These are phyloP conservation scores for Larix sibirica DNA, from an alignment of 83 land plant genomes.

Conservation along the genomic window DNA sequence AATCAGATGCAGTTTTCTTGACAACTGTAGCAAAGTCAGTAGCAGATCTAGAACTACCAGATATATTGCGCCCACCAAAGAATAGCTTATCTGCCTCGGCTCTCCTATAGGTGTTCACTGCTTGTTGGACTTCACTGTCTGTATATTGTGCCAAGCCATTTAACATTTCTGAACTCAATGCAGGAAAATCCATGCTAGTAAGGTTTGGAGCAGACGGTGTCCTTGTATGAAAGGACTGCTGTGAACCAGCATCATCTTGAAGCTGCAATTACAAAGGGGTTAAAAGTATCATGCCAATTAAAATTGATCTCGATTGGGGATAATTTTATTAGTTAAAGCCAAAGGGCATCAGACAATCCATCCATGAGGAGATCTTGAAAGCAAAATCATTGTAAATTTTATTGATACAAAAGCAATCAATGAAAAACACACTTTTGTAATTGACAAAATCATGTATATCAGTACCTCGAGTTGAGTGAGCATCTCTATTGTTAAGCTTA, in stretches of 20 bases:
- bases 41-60: slow-evolving; percentile 34
- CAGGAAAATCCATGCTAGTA: slow-evolving; percentile 65
- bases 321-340: background rate
- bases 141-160: slow-evolving; percentile 47
- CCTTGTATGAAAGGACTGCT: slow-evolving; percentile 38
- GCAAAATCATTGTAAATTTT: background rate
- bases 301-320: background rate
- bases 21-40: slow-evolving; percentile 79
- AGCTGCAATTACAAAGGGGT: slow-evolving; percentile 43
- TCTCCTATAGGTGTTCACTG: slow-evolving; percentile 32
- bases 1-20: slow-evolving; percentile 55
- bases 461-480: slow-evolving; percentile 87
- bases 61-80: slow-evolving; percentile 31
- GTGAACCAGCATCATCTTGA: slow-evolving; percentile 64
- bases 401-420: background rate
- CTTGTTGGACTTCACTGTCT: slow-evolving; percentile 41
- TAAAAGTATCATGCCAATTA: background rate
- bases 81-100: slow-evolving; percentile 34
- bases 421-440: background rate
- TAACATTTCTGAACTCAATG: slow-evolving; percentile 48
- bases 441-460: no score
- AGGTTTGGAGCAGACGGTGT: slow-evolving; percentile 61
- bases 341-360: background rate
- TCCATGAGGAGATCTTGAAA: background rate
- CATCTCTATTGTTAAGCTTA: slow-evolving; percentile 75